These are phyloP conservation scores for Sporisorium reilianum DNA, from an alignment of 1,284 basidiomycete genomes.

Conservation along the genomic window DNA sequence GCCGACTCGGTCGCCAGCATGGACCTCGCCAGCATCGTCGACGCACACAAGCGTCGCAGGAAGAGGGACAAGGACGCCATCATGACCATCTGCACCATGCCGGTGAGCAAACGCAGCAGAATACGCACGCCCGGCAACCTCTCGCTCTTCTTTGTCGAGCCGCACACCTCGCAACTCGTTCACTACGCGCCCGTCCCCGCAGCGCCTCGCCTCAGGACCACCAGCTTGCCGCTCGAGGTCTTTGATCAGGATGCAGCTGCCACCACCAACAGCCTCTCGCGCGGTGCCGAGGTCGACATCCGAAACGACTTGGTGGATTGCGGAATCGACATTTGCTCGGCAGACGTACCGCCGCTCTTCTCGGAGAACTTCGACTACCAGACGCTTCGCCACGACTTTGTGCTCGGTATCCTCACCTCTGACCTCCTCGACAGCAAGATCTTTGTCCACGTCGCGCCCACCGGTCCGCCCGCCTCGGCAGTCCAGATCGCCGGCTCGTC, in stretches of 20 bases:
- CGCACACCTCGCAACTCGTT: slow-evolving; percentile 66
- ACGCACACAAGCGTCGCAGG: slow-evolving; percentile 87
- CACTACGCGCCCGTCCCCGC: slow-evolving; percentile 68
- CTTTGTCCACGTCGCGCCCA: slow-evolving; percentile 81
- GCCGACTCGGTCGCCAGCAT: slow-evolving; percentile 95
- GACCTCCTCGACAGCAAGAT: slow-evolving; percentile 96
- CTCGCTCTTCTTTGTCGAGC: slow-evolving; percentile 59
- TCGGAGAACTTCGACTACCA: slow-evolving; percentile 99
- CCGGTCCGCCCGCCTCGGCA: slow-evolving; percentile 38
- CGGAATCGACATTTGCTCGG: slow-evolving; percentile 75
- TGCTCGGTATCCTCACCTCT: slow-evolving; percentile 94
- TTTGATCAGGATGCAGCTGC: slow-evolving; percentile 54
- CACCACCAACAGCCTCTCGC: slow-evolving; percentile 36
- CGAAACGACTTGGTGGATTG: slow-evolving; percentile 89
- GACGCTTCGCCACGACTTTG: slow-evolving; percentile 89
- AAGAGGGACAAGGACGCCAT: slow-evolving; percentile 90
- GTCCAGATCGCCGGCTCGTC: slow-evolving; percentile 71
- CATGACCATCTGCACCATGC: slow-evolving; percentile 77
- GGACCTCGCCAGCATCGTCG: slow-evolving; percentile 87
- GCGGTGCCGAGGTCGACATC: slow-evolving; percentile 77
- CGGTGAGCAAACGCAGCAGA: slow-evolving; percentile 33
- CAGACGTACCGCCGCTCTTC: slow-evolving; percentile 91
- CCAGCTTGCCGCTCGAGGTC: slow-evolving; percentile 64
- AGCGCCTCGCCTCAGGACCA: slow-evolving; percentile 52
- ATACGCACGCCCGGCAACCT: slow-evolving; percentile 55